Evolutionary conservation across 495 filamentous ascomycete species (phyloP).

Genomic region (Staphylotrichum longicolle): DNA sequence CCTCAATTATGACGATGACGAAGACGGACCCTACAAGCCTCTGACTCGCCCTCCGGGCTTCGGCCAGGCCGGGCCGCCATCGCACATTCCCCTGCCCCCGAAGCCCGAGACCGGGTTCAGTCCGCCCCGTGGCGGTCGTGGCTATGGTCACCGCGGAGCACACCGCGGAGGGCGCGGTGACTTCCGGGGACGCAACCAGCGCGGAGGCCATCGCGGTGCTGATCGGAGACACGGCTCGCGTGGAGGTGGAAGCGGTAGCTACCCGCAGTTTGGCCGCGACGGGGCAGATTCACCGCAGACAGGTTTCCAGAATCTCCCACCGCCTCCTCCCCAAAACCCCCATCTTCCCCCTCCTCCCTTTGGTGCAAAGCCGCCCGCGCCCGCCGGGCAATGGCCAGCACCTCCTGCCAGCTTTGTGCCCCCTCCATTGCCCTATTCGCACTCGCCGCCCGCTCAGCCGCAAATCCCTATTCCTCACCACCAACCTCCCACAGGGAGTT

Average conservation of each 20-base stretch:
- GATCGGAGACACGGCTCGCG: constrained; percentile 25
- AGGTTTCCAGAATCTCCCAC: constrained; percentile 10
- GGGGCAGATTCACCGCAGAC: constrained; percentile 14
- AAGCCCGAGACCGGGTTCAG: constrained; percentile 23
- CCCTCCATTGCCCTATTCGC: constrained; percentile 17
- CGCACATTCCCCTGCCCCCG: constrained; percentile 44
- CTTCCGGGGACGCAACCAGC: constrained; percentile 33
- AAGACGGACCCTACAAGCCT: constrained; percentile 67
- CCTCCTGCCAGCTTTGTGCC: constrained; percentile 12
- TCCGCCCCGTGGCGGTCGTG: constrained; percentile 21
- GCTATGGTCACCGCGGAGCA: constrained; percentile 29
- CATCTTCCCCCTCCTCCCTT: constrained; percentile 22
- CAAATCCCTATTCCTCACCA: constrained; percentile 15
- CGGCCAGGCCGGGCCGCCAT: constrained; percentile 39
- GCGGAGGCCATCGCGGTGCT: constrained; percentile 36
- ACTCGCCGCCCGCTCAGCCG: constrained; percentile 11
- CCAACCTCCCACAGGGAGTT: constrained; percentile 17
- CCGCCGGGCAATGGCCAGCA: constrained; percentile 19
- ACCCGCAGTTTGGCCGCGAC: constrained; percentile 15
- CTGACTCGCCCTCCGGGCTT: constrained; percentile 61
- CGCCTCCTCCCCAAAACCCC: constrained; percentile 15
- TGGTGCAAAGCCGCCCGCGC: constrained; percentile 15
- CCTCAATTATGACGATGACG: constrained; percentile 58
- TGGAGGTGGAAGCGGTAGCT: constrained; percentile 10
- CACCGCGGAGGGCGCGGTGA: constrained; percentile 43